Evolutionary conservation across 2,329 filamentous ascomycete genomes (phyloP).

Genomic region (Fusarium falciforme): DNA sequence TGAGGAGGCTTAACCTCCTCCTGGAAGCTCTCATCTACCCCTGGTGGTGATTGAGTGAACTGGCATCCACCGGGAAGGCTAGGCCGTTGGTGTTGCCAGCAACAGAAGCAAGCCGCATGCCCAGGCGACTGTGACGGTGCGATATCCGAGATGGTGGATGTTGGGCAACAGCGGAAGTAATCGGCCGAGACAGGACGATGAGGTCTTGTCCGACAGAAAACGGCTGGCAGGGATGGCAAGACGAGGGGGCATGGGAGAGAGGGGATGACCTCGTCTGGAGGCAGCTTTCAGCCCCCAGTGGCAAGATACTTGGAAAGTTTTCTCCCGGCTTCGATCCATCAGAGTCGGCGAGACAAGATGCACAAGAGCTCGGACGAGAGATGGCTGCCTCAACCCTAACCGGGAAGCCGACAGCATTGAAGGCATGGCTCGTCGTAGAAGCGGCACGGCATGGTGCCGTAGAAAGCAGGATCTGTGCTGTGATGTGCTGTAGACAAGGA

Average conservation of each 20-base stretch:
- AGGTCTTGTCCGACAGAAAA: slow-evolving; percentile 24
- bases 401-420: slow-evolving; percentile 10
- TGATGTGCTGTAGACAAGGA: slow-evolving; percentile 22
- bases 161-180: slow-evolving; percentile 19
- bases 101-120: neutral
- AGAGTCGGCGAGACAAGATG: slow-evolving; percentile 4
- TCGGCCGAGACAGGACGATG: slow-evolving; percentile 14
- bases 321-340: slow-evolving; percentile 4
- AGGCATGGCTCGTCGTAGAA: slow-evolving; percentile 16
- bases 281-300: slow-evolving; percentile 11
- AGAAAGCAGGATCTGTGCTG: slow-evolving; percentile 13
- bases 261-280: neutral
- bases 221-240: slow-evolving; percentile 9
- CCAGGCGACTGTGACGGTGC: neutral
- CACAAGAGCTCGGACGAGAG: slow-evolving; percentile 5
- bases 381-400: slow-evolving; percentile 1
- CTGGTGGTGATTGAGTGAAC: neutral
- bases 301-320: slow-evolving; percentile 18
- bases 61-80: neutral
- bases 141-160: slow-evolving; percentile 2
- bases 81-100: neutral
- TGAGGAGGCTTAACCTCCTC: neutral
- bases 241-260: slow-evolving; percentile 3
- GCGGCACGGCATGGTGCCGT: slow-evolving; percentile 17
- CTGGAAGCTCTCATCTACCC: neutral